Conservation (phyloP, 768 basidiomycete species). For the Sutorius australiensis region DNA sequence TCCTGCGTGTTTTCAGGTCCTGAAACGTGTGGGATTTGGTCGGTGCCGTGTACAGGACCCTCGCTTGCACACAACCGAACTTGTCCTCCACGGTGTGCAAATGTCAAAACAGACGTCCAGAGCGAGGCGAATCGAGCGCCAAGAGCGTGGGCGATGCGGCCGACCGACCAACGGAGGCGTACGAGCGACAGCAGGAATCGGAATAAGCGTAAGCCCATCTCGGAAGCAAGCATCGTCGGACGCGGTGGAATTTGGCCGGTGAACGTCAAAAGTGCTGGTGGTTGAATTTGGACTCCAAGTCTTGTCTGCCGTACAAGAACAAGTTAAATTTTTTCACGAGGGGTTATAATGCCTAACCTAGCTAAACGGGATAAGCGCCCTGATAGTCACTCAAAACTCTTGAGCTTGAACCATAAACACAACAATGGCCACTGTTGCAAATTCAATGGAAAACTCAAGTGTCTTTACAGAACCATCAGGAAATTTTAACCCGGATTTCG, state of each 20-base stretch:
- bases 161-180: not conserved
- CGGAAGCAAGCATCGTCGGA: not conserved
- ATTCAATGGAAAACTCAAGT: too few relatives aligned
- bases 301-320: too few relatives aligned
- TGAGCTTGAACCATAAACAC: too few relatives aligned
- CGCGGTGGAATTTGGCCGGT: not conserved
- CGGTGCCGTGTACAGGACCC: not conserved
- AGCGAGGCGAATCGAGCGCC: not conserved
- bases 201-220: not conserved
- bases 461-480: too few relatives aligned
- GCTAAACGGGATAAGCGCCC: too few relatives aligned
- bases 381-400: too few relatives aligned
- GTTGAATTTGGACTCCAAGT: not conserved
- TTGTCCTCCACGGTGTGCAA: not conserved
- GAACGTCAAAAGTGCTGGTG: not conserved
- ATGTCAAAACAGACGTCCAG: not conserved
- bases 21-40: not conserved
- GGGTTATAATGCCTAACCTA: too few relatives aligned
- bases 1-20: not conserved
- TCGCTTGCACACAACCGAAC: slow-evolving; percentile 1
- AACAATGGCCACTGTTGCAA: too few relatives aligned
- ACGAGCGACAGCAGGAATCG: slow-evolving; percentile 4
- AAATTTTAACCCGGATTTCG: too few relatives aligned
- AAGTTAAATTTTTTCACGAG: too few relatives aligned
- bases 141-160: slow-evolving; percentile 1